These are phyloP conservation scores for Ogataea philodendri DNA, from an alignment of 805 yeast genomes.

Conservation along the genomic window DNA sequence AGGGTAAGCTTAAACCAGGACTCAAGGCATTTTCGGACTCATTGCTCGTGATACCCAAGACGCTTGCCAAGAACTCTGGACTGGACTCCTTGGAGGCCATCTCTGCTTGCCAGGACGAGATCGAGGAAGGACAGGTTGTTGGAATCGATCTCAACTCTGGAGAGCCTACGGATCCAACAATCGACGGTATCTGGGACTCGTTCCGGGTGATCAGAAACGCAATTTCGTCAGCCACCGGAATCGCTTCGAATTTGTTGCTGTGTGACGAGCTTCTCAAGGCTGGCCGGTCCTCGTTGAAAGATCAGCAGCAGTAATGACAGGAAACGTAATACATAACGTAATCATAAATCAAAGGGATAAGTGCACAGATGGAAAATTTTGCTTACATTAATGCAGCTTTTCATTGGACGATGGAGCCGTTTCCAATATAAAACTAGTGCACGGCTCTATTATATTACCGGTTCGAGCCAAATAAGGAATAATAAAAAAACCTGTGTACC, in stretches of 20 bases:
- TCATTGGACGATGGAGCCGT: conserved; percentile 3
- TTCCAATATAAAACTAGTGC: neutral
- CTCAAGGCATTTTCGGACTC: conserved; percentile 93
- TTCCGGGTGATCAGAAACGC: conserved; percentile 93
- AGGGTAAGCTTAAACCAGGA: conserved; percentile 88
- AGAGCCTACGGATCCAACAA: conserved; percentile 91
- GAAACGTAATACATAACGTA: conserved; percentile 8
- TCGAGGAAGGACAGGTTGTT: conserved; percentile 73
- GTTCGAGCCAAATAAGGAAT: neutral
- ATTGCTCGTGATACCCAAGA: conserved; percentile 86
- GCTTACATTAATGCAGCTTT: conserved; percentile 1
- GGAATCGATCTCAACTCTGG: conserved; percentile 92
- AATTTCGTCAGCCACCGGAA: conserved; percentile 87
- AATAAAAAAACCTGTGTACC: too few relatives aligned
- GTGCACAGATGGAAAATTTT: neutral
- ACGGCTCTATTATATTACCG: neutral
- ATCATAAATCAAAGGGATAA: neutral
- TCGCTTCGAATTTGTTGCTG: conserved; percentile 84
- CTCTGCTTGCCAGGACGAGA: conserved; percentile 85
- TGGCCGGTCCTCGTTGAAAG: conserved; percentile 87
- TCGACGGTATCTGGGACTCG: conserved; percentile 96
- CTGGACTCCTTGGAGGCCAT: conserved; percentile 88
- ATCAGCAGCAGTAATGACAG: conserved; percentile 18
- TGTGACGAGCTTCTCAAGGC: conserved; percentile 98
- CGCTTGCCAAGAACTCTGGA: conserved; percentile 89